Base-by-base conservation (phyloP, 2,329 filamentous ascomycete species). In the Exserohilum rostratum region DNA sequence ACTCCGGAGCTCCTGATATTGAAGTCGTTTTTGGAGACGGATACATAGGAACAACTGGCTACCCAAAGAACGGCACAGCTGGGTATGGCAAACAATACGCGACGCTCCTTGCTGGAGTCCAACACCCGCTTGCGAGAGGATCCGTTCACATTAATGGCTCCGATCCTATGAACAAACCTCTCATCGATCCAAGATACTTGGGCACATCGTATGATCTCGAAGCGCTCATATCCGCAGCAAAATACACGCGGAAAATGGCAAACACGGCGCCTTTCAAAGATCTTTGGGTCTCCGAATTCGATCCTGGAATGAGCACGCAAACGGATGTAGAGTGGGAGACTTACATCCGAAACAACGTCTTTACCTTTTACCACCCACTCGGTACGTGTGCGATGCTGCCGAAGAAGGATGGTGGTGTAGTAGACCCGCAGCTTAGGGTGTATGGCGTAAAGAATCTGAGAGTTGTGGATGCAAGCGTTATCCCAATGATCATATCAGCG, bases 1-100 rank as follows among this genome's bases (percentile, higher is more conserved):
- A 34, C 35, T 62, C 62, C 1, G 46, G 55, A 20, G 68, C 76
- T 5, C 76, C 77, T 0, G 72, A 79, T 57, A 56, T 78, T n/a
- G 77, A 80, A 60, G 54, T 78, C 22, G 73, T 79, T 48, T 77
- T 80, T 57, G 72, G 74, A 1, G 77, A 80, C 53, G 76, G 76
- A 2, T 80, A 78, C 58, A 77, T 76, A 2, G 77, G 78, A 22
- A 62, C 68, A 31, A 71, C 69, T 56, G 71, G 74, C 11, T 68
- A 69, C 34, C 65, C 64, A 18, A 52, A 58, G n/a, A 57, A 55
- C 15, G 73, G 55, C 39, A 73, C 57, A 2, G 30, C 53, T 13
- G 55, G 60, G 6, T 61, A 61, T 33, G 63, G 66, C 20, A 60
- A 57, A 31, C 35, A 55, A 10, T 71, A 67, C 57, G 61, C 64